A percentile compares a stretch with the other conserved stretches of the same genome.
These are phyloP conservation scores for Jatropha multifida DNA, from an alignment of 441 rosid species.

Conservation along the genomic window DNA sequence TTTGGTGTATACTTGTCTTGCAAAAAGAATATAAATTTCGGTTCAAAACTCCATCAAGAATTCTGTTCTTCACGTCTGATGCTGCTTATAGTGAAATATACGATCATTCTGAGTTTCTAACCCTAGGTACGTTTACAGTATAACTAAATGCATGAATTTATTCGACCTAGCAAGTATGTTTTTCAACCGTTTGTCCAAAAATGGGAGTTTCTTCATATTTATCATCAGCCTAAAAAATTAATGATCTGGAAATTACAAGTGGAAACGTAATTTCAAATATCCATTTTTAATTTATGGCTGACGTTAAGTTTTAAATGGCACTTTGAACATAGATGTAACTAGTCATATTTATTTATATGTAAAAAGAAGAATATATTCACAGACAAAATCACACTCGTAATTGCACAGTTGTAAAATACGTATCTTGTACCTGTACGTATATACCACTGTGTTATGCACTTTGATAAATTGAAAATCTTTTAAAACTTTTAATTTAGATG, in stretches of 20 bases:
- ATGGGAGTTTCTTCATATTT: too few species aligned
- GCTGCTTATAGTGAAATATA: background rate
- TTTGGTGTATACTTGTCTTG: too few species aligned
- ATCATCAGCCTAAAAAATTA: too few species aligned
- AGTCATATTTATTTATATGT: background rate
- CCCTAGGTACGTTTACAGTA: background rate
- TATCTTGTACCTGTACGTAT: too few species aligned
- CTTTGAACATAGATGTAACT: background rate
- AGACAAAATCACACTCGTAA: background rate
- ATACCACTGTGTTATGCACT: conserved; percentile 27
- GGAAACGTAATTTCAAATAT: too few species aligned
- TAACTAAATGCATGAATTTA: background rate
- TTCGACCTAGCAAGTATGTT: conserved; percentile 5
- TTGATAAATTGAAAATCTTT: too few species aligned
- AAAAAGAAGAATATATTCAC: background rate
- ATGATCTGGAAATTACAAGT: too few species aligned
- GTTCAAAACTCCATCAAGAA: background rate
- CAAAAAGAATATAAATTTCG: background rate
- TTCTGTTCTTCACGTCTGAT: background rate
- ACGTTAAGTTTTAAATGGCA: background rate
- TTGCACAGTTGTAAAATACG: too few species aligned
- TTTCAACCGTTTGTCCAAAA: background rate
- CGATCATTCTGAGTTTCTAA: background rate
- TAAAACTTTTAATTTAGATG: background rate
- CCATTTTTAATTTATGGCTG: too few species aligned